Base-by-base conservation (phyloP, 2,329 filamentous ascomycete species). In the Colletotrichum sublineola region DNA sequence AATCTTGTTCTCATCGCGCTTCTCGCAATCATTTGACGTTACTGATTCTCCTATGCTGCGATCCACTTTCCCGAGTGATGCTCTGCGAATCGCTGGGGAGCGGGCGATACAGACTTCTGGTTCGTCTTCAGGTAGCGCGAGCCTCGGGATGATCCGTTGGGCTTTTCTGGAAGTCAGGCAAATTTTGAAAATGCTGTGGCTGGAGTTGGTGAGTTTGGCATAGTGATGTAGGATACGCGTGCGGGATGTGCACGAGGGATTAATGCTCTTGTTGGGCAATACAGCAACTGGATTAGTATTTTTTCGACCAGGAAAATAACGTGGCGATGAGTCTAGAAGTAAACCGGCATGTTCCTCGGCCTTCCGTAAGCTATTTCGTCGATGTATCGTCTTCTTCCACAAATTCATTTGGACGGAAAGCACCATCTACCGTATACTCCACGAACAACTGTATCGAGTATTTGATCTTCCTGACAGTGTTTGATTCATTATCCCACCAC, bases 401-500 rank as follows among this genome's bases (percentile, higher is more conserved):
- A 52, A 53, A 29, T 12, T 29, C 7, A 9, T 18, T 31, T 1
- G 14, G 18, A 11, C 36, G 12, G 29, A 53, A 63, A 20, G 18
- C 3, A 31, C 61, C 33, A 31, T 38, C 61, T 40, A 15, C 44
- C 24, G 31, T 11, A 8, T 56, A 46, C 40, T 46, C 38, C 9
- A 56, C 38, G 29, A 64, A 64, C 2, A 38, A 24, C 29, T 64
- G 62, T 36, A n/a, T 55, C 12, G 33, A 24, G 29, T 64, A 64
- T 56, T 46, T 38, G 3, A 56, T 29, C 24, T 38, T 56, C 8
- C 29, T 55, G 38, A 56, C 24, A 33, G 50, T 15, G 12, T 46
- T 56, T 29, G 38, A 7, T 46, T 64, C 29, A 18, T 31, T 29
- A 24, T 64, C 40, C 62, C 62, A 64, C 62, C 62, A 64, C 11